phyloP scores from a whole-genome alignment of 805 yeast genomes.

The Wickerhamiella domercqiae region DNA sequence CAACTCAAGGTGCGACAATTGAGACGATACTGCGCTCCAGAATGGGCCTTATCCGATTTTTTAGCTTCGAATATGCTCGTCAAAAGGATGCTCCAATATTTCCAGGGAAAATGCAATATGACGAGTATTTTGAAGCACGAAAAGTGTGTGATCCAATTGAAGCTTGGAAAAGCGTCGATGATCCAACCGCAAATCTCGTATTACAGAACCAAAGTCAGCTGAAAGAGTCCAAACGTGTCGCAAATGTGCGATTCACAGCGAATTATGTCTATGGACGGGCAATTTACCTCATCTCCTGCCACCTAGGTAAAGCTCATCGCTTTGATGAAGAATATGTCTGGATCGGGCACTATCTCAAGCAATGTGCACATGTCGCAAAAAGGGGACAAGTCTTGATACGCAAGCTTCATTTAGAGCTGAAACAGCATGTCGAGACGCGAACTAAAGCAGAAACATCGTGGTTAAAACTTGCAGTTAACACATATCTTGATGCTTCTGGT shows the following conservation, averaged over 20 bases:
- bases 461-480: constrained; percentile 18
- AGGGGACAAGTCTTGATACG: constrained; percentile 16
- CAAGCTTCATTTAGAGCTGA: constrained; percentile 17
- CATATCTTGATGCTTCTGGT: constrained; percentile 18
- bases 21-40: constrained; percentile 15
- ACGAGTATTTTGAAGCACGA: constrained; percentile 14
- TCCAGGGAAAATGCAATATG: constrained; percentile 6
- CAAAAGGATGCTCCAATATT: constrained; percentile 17
- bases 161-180: too few relatives aligned
- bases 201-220: too few relatives aligned
- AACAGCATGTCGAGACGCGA: constrained; percentile 9
- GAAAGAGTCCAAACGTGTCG: too few relatives aligned
- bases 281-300: constrained; percentile 12
- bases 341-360: constrained; percentile 14
- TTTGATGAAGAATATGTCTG: constrained; percentile 15
- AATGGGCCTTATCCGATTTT: constrained; percentile 17
- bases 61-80: constrained; percentile 11
- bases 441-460: constrained; percentile 15
- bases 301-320: constrained; percentile 13
- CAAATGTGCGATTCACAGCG: too few relatives aligned
- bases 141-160: constrained; percentile 14
- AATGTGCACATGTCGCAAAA: constrained; percentile 10
- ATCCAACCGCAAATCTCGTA: too few relatives aligned
- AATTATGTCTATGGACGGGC: constrained; percentile 17
- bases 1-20: constrained; percentile 15